Base-by-base conservation (phyloP, 371 early-diverging fungal species). In the Rhizopus sp. region DNA sequence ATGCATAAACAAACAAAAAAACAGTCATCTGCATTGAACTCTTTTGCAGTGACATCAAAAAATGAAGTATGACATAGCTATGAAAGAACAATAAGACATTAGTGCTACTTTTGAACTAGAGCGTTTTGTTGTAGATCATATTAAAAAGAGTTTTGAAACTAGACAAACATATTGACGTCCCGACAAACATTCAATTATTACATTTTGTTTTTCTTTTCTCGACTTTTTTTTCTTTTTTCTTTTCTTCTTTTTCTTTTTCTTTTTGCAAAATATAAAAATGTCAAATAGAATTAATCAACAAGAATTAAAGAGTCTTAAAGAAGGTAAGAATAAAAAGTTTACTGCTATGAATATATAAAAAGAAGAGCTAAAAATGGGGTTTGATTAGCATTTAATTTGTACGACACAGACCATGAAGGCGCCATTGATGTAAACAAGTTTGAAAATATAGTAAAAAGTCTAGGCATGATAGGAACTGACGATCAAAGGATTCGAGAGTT, bases 341-440 rank as follows among this genome's bases (percentile, higher is more conserved):
- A 41, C 30, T 13, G 7, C 17, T 46, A 12, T 7, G 40, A 23
- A 23, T 23, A 23, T 23, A 23, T 1, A 23, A 23, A 23, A 23
- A 23, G 23, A 23, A 23, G 23, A 23, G 23, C 23, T 23, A 23
- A 23, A 23, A 23, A 23, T 23, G 23, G 23, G 23, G 32, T 29
- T 46, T 16, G 15, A 7, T 41, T 39, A 66, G 66, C 66, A 12
- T 66, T 66, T 55, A 12, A 41, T 16, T 61, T 66, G 66, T 66
- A 66, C 62, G 66, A 66, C 66, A 52, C 52, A 1, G 31, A 62
- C n/a, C 35, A 55, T 13, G 47, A 66, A 34, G 66, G 66, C 9
- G 57, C 54, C 35, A 62, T 66, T 47, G 45, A 58, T n/a, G 16
- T 55, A 2, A 12, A 54, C 9, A 47, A 61, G 9, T 61, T 66